Conservation (phyloP, 176 grass and related monocot species). For the Zoysia pacifica region DNA sequence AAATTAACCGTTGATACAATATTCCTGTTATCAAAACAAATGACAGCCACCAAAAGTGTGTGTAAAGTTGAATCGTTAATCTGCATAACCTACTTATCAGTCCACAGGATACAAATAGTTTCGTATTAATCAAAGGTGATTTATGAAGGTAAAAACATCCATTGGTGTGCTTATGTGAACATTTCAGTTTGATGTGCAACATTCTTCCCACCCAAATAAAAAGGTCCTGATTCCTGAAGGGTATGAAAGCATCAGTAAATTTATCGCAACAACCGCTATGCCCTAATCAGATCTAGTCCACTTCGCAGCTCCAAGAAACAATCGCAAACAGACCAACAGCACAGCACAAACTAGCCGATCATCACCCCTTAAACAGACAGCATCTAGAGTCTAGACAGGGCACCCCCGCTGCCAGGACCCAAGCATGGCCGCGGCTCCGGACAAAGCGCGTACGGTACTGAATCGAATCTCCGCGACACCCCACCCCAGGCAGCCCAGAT, state of each 20-base stretch:
- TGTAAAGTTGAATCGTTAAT: background rate
- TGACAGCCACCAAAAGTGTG: background rate
- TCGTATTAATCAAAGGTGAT: background rate
- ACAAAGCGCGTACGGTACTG: background rate
- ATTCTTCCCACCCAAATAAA: background rate
- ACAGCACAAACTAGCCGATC: background rate
- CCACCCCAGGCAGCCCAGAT: conserved; percentile 14
- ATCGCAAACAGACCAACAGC: background rate
- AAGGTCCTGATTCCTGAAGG: background rate
- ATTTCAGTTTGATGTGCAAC: background rate
- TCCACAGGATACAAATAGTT: background rate
- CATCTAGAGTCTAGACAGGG: background rate
- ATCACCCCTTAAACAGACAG: background rate
- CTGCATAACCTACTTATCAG: background rate
- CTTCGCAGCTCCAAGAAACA: background rate
- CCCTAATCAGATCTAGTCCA: background rate
- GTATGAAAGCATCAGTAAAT: background rate
- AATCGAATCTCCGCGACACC: background rate
- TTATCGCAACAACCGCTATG: background rate
- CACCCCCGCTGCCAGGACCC: background rate
- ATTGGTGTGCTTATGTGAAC: background rate
- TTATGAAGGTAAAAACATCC: background rate
- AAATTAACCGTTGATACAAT: conserved; percentile 98
- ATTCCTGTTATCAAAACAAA: conserved; percentile 61
- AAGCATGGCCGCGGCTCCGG: background rate